Evolutionary conservation across 148 eudicot genomes (phyloP), one percentile per base, ranked within the genome.

Genomic region (Fagopyrum homotropicum): DNA sequence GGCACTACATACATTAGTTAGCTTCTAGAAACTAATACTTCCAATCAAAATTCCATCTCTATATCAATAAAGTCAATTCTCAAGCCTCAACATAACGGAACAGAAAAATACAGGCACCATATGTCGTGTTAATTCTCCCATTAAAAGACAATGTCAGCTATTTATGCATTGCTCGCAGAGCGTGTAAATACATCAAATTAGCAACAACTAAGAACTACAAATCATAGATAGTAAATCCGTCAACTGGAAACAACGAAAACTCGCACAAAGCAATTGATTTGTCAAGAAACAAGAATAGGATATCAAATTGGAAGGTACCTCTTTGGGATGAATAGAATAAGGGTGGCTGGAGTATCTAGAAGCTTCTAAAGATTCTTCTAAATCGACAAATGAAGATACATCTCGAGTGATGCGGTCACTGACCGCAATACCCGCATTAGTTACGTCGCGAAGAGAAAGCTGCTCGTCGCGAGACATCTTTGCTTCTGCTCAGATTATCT

Each of bases 341-440:
- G 99, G 97, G 77, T 92, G 97, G 75, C 88, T 90, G 16, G 93
- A 78, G 70, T 89, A 92, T 84, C 99, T 85, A 59, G 99, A 86
- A 84, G 99, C 98, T 82, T 88, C 92, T 2, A 95, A 81, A 2
- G 97, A 78, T 72, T 95, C 98, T 77, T 95, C 98, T 6, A 95
- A 89, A 78, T 95, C 99, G 52, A 82, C 82, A 40, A 85, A 96
- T 45, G 82, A 78, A 6, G 88, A 82, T 0, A 87, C 82, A 26
- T 95, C 98, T 59, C 92, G 81, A 50, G 83, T 86, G n/a, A 92
- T 88, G 45, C 97, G 88, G 79, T 92, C 96, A 68, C 94, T 86
- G n/a, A 95, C 88, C 0, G 86, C 90, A 40, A 90, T 81, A 7
- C 97, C 90, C 0, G 99, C 98, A 51, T 88, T 86, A 4, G 91